Evolutionary conservation across 805 yeast species (phyloP), one percentile per base, ranked within the genome.

Genomic region (Zygosaccharomyces rouxii): DNA sequence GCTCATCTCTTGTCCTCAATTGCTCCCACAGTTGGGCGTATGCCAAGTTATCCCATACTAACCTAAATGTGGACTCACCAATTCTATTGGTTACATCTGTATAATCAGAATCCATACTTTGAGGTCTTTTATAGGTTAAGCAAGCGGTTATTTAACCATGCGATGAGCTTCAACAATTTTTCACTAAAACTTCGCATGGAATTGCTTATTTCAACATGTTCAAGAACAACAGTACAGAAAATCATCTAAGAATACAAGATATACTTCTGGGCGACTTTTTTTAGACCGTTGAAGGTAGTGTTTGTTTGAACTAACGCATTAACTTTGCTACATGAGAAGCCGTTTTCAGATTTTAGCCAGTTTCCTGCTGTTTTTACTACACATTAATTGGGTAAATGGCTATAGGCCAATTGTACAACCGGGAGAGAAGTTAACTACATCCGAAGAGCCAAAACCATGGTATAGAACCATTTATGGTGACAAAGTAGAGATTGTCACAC

Each of bases 401-500:
- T 60, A 57, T 45, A 68, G 62, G 40, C 62, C 62, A 23, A 71
- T 67, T 1, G 59, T 67, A 42, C 55, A 58, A 6, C 69, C 73
- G 31, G 64, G 64, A 40, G 66, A 67, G n/a, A 62, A 68, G 21
- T 50, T 71, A 4, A 61, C 72, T 0, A 60, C 71, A 3, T 54
- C 71, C 2, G 78, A 73, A 35, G 59, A 65, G 1, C 82, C 79
- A 3, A 71, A 70, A 47, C 83, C 89, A 2, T 87, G 96, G 96
- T 44, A 75, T 13, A 77, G 95, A 64, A 86, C 95, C 0, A 77
- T 86, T 40, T 81, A 80, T 52, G 73, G 73, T 0, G 67, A 77
- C 1, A 59, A 75, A 9, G 69, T 57, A 5, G 94, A 85, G 61
- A 72, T 85, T 26, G 83, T 84, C 52, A 88, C 92, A 0, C 89